Percentiles rank a stretch among this genome's conserved stretches.
Evolutionary conservation across 2,329 filamentous ascomycete genomes (phyloP).

Genomic region (Pseudopyrenochaeta lycopersici): DNA sequence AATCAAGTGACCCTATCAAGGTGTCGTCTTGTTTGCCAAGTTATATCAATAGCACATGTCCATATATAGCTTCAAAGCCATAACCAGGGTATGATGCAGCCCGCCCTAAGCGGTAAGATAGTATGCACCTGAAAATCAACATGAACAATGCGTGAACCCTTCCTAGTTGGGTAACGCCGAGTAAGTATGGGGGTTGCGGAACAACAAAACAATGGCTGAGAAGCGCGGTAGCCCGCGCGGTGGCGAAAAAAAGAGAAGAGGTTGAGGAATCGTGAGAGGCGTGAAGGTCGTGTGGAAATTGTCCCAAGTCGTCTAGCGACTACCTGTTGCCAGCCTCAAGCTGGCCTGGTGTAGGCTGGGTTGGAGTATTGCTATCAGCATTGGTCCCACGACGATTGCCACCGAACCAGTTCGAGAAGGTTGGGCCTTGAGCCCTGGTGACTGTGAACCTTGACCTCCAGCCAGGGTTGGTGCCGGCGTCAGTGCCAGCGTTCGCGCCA

Average conservation of each 20-base stretch:
- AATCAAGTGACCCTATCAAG: too few species aligned
- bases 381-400: slow-evolving; percentile 32
- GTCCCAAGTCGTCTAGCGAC: slow-evolving; percentile 3
- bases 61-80: too few species aligned
- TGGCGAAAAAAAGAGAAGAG: neutral
- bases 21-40: too few species aligned
- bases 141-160: too few species aligned
- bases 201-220: neutral
- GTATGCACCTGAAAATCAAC: too few species aligned
- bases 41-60: too few species aligned
- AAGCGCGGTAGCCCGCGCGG: neutral
- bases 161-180: neutral
- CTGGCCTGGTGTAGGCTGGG: slow-evolving; percentile 45
- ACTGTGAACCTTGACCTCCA: slow-evolving; percentile 36
- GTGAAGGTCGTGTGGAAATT: neutral
- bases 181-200: neutral
- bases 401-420: slow-evolving; percentile 39
- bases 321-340: slow-evolving; percentile 49
- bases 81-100: too few species aligned
- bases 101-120: too few species aligned
- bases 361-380: slow-evolving; percentile 18
- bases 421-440: slow-evolving; percentile 21
- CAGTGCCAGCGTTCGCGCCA: too few species aligned
- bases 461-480: slow-evolving; percentile 12
- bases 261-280: neutral